Base-by-base conservation (phyloP, 192 early-diverging fungal genomes). In the Helicostylum pulchrum region DNA sequence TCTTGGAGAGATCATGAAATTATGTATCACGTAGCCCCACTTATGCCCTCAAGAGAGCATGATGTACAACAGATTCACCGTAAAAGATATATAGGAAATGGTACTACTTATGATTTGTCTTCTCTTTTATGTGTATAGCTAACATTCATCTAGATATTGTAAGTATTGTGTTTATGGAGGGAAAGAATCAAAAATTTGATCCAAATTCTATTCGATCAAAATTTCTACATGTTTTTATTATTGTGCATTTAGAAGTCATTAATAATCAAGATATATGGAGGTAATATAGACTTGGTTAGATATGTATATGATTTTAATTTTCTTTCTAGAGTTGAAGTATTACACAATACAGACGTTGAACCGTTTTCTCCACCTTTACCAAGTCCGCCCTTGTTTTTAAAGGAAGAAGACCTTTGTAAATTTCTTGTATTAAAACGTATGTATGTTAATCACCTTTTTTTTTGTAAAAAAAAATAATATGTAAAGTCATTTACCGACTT, bases 11-110 rank as follows among this genome's bases (percentile, higher is more conserved):
- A 86, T 20, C 88, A 84, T 67, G 83, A 90, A 64, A 85, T 93
- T 61, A 90, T 92, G 87, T 93, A 86, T 73, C 91, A 93, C 64
- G 84, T 92, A 2, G 80, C 86, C 8, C 90, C 91, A 10, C 53
- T 92, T 12, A 76, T 93, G 34, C 91, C 91, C 1, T 82, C 67
- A 70, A 78, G 79, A 49, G 76, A 77, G 15, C 74, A 76, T 3
- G 89, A 90, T 70, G 76, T 74, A 32, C 87, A 90, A 51, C 90
- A 93, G 65, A 77, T 86, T 39, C 78, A 83, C 49, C 68, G 83
- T 15, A 86, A 86, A 61, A 57, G 82, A 15, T 81, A 86, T 61
- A 80, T 86, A 23, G 85, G 85, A 51, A 86, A 86, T 61, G 74
- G 70, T 68, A 76, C 23, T 44, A 26, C 26, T 26, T 26, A n/a